Evolutionary conservation across 2,329 filamentous ascomycete species (phyloP).

Genomic region (Dryadomyces quercivorus): DNA sequence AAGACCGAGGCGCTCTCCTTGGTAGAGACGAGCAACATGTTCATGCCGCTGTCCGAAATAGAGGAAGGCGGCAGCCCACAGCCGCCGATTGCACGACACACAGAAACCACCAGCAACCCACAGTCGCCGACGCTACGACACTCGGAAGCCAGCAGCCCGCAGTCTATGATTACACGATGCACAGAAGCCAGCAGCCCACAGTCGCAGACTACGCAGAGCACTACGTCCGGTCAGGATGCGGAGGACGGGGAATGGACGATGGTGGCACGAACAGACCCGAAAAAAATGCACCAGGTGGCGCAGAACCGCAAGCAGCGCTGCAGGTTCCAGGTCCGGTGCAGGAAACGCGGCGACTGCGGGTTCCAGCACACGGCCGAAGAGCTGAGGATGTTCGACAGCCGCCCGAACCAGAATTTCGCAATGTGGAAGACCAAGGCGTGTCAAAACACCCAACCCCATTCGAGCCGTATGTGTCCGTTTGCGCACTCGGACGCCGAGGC

Average conservation of each 20-base stretch:
- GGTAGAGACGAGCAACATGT: not conserved
- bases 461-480: not conserved
- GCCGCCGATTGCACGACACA: too few relatives aligned
- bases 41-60: not conserved
- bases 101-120: too few relatives aligned
- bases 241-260: not conserved
- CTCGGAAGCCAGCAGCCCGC: too few relatives aligned
- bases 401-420: not conserved
- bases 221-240: too few relatives aligned
- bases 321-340: not conserved
- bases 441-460: not conserved
- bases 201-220: too few relatives aligned
- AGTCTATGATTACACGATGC: too few relatives aligned
- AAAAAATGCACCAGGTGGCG: not conserved
- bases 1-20: not conserved
- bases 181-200: not conserved
- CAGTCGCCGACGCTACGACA: too few relatives aligned
- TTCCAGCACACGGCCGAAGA: constrained; percentile 3
- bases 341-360: constrained; percentile 2
- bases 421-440: not conserved
- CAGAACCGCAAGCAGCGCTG: not conserved
- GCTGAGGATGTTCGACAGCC: constrained; percentile 1
- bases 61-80: too few relatives aligned
- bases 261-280: not conserved
- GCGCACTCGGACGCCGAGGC: not conserved